phyloP scores from a whole-genome alignment of 2,329 filamentous ascomycete species.

The Fusarium austroafricanum region DNA sequence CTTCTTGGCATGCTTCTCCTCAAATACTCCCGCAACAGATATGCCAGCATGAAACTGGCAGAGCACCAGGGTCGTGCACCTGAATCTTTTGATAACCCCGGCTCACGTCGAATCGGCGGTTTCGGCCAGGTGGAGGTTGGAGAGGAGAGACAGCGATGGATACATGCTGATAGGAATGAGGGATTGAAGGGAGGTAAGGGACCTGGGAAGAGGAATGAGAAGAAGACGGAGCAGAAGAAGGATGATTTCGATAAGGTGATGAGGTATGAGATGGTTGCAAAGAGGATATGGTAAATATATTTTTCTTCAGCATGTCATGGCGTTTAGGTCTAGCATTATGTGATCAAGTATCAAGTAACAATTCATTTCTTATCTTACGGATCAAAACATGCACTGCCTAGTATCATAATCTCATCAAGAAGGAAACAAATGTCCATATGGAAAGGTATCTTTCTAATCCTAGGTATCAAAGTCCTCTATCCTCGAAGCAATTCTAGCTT shows the following conservation, averaged over 20 bases:
- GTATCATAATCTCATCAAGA: not conserved
- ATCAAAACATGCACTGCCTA: not conserved
- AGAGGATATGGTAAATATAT: constrained; percentile 84
- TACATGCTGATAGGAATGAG: constrained; percentile 87
- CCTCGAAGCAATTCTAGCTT: constrained; percentile 21
- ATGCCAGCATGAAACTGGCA: constrained; percentile 80
- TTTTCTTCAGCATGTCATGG: constrained; percentile 13
- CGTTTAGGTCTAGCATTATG: constrained; percentile 11
- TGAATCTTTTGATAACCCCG: constrained; percentile 74
- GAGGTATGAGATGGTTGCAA: constrained; percentile 95
- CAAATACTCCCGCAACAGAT: constrained; percentile 81
- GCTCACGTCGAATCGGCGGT: constrained; percentile 77
- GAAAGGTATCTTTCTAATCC: constrained; percentile 43
- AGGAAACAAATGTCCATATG: constrained; percentile 11
- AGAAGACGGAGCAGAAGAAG: constrained; percentile 59
- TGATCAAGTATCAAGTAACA: not conserved
- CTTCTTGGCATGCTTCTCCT: constrained; percentile 89
- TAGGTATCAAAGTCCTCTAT: constrained; percentile 38
- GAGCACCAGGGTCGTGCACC: constrained; percentile 65
- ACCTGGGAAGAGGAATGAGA: constrained; percentile 66
- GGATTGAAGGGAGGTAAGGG: constrained; percentile 66
- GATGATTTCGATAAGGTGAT: constrained; percentile 71
- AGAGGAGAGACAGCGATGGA: constrained; percentile 86
- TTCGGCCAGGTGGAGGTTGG: constrained; percentile 89
- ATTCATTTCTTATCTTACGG: not conserved